Evolutionary conservation across 2,329 filamentous ascomycete genomes (phyloP), one percentile per base, ranked within the genome.

Genomic region (Colletotrichum shisoi): DNA sequence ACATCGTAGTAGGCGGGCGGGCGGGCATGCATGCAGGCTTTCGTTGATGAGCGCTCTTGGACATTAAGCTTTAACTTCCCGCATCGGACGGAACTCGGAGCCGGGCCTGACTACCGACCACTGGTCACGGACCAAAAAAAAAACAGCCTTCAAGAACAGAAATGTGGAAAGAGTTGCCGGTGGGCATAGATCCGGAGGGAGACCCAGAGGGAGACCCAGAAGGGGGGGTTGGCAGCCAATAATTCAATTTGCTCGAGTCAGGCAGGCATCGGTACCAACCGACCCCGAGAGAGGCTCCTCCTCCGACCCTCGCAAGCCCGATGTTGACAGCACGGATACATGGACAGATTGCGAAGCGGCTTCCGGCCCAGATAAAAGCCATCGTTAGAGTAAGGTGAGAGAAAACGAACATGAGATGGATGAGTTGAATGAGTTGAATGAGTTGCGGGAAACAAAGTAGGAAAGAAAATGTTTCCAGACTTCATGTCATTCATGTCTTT

Each of bases 181-280:
- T 8, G 27, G 4, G 19, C 21, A 6, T n/a, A n/a, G n/a, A n/a
- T n/a, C n/a, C n/a, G n/a, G n/a, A n/a, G 19, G 27, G 19, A 54
- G 27, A 31, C 27, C 27, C 27, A 8, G 27, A 31, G 19, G 27
- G 19, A 54, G 27, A 31, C 27, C 27, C 27, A 8, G 27, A 31
- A 1, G 1, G 27, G 27, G 7, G 1, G 27, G 27, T 31, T 31
- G 27, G 27, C 42, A 8, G 13, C 34, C 60, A 67, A 64, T 60
- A 60, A n/a, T 63, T 27, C 53, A 44, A 67, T 58, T n/a, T 68
- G 37, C 56, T 44, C 61, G 65, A 68, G 64, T 67, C 64, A 67
- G 34, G 45, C 64, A 67, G 34, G 45, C 24, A 39, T 34, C 61
- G 54, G 64, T 13, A 44, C 54, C 37, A 54, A 53, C 42, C 42